These are phyloP conservation scores for Blastobotrys peoriensis DNA, from an alignment of 805 yeast genomes.

Conservation along the genomic window DNA sequence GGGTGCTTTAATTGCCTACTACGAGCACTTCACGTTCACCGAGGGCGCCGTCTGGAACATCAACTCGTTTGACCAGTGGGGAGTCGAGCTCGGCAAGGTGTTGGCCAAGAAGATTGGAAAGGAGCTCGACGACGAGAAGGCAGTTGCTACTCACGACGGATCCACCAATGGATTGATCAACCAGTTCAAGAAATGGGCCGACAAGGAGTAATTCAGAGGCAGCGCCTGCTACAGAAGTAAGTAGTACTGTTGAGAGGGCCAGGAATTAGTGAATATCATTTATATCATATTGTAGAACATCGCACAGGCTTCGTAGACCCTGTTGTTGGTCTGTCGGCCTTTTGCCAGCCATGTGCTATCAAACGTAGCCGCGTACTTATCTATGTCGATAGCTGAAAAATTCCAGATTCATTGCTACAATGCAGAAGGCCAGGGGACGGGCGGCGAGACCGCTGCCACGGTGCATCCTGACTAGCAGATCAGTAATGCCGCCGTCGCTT, in stretches of 20 bases:
- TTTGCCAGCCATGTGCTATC: background rate
- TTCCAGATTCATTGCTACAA: no score
- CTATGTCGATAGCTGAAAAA: no score
- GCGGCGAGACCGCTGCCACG: no score
- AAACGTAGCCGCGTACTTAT: no score
- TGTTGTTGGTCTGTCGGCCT: background rate
- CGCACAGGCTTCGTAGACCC: constrained; percentile 2
- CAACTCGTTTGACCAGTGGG: constrained; percentile 99
- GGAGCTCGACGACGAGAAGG: constrained; percentile 63
- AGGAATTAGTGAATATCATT: no score
- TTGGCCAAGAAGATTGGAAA: constrained; percentile 92
- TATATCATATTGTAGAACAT: no score
- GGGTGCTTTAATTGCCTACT: constrained; percentile 95
- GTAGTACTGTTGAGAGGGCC: no score
- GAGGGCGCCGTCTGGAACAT: constrained; percentile 99
- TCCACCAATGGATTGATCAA: constrained; percentile 91
- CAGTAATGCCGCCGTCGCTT: no score
- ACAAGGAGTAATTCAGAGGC: constrained; percentile 7
- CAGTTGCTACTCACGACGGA: constrained; percentile 70
- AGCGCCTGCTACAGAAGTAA: no score
- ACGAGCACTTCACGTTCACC: constrained; percentile 94
- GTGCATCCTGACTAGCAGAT: no score
- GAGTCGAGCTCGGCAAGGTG: constrained; percentile 97
- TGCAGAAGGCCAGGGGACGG: no score
- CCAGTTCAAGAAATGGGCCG: constrained; percentile 83